Evolutionary conservation across 441 rosid genomes (phyloP).

Genomic region (Macaranga tanarius): DNA sequence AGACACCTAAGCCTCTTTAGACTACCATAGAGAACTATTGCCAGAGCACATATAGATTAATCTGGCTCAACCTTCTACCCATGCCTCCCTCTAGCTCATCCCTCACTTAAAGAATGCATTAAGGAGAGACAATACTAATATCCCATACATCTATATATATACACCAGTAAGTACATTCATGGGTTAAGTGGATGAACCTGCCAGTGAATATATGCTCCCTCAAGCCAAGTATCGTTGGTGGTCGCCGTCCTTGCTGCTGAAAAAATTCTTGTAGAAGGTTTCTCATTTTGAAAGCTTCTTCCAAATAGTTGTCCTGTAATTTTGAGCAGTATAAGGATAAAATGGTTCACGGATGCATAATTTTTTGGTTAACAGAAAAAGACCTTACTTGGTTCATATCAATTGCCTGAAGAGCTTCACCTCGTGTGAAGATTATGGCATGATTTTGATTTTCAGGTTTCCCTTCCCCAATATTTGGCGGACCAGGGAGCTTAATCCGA

Average conservation of each 20-base stretch:
- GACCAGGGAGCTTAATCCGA: slow-evolving; percentile 94
- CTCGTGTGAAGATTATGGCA: slow-evolving; percentile 90
- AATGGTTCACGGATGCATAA: slow-evolving; percentile 6
- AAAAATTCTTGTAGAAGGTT: slow-evolving; percentile 94
- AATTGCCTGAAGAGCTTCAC: slow-evolving; percentile 96
- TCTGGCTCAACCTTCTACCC: background rate
- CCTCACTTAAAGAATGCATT: background rate
- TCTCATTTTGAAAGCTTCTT: slow-evolving; percentile 98
- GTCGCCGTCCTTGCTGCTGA: slow-evolving; percentile 59
- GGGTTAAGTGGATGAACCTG: slow-evolving; percentile 50
- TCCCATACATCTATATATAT: background rate
- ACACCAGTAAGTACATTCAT: slow-evolving; percentile 13
- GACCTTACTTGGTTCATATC: slow-evolving; percentile 93
- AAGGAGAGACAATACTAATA: background rate
- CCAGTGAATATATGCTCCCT: slow-evolving; percentile 97
- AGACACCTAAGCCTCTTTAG: background rate
- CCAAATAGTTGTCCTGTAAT: slow-evolving; percentile 84
- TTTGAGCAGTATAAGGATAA: slow-evolving; percentile 28
- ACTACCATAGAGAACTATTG: background rate
- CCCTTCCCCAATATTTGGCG: slow-evolving; percentile 97
- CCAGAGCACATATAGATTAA: background rate
- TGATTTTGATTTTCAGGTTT: slow-evolving; percentile 99
- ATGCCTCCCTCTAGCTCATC: too few relatives aligned
- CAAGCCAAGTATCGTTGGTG: slow-evolving; percentile 90
- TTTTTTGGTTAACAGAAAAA: slow-evolving; percentile 20